These are phyloP conservation scores for Gilbertella persicaria DNA, from an alignment of 371 early-diverging fungal species.

Conservation along the genomic window DNA sequence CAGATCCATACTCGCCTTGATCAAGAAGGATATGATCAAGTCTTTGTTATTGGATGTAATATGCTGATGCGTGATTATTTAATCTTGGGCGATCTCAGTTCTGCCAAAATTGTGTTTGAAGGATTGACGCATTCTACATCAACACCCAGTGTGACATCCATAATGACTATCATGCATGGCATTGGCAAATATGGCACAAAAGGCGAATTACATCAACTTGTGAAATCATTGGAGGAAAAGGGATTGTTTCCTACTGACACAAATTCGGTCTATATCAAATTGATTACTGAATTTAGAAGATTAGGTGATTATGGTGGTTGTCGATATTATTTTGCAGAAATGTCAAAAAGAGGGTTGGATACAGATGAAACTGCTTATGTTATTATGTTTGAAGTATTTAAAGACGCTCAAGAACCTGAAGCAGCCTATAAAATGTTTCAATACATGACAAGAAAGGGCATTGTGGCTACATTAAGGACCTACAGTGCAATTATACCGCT, in stretches of 20 bases:
- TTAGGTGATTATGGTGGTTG: constrained; percentile 18
- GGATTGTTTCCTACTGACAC: constrained; percentile 5
- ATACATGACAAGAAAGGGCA: constrained; percentile 37
- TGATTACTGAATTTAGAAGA: constrained; percentile 25
- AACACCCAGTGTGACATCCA: constrained; percentile 9
- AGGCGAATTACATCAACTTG: constrained; percentile 23
- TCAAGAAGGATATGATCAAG: neutral
- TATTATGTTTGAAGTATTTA: constrained; percentile 28
- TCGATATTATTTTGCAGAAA: constrained; percentile 12
- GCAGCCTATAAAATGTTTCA: constrained; percentile 28
- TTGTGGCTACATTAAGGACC: constrained; percentile 24
- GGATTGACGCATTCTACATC: constrained; percentile 17
- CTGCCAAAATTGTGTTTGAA: constrained; percentile 36
- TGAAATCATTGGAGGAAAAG: neutral
- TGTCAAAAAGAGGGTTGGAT: constrained; percentile 11
- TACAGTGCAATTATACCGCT: constrained; percentile 33
- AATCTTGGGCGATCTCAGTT: constrained; percentile 16
- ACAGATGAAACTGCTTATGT: constrained; percentile 11
- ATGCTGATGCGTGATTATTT: constrained; percentile 40
- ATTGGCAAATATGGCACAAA: constrained; percentile 16
- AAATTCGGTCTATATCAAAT: constrained; percentile 6
- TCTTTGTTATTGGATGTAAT: constrained; percentile 35
- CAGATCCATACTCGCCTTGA: constrained; percentile 2
- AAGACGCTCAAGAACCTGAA: constrained; percentile 14
- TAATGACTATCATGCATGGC: constrained; percentile 33